A percentile compares a stretch with the other conserved stretches of the same genome.
Conservation (phyloP, 495 filamentous ascomycete genomes). For the Aspergillus asperescens region DNA sequence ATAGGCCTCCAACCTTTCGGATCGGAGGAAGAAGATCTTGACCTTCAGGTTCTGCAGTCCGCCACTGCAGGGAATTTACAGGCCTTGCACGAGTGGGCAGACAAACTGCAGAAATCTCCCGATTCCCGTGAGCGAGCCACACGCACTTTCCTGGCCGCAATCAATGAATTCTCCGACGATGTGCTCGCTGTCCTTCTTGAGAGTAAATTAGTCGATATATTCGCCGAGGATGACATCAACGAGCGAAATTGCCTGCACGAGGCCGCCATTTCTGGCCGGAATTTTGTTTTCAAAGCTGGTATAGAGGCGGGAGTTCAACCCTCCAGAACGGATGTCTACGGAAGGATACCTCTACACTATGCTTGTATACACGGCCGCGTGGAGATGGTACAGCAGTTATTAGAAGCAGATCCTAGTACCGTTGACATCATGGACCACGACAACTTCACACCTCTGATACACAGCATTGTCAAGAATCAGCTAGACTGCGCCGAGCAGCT, state of each 20-base stretch:
- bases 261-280: conserved; percentile 81
- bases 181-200: conserved; percentile 70
- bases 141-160: conserved; percentile 79
- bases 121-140: conserved; percentile 70
- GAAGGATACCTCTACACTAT: conserved; percentile 89
- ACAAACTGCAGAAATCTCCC: conserved; percentile 47
- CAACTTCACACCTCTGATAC: conserved; percentile 93
- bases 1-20: conserved; percentile 59
- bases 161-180: conserved; percentile 76
- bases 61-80: conserved; percentile 67
- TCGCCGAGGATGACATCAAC: conserved; percentile 93
- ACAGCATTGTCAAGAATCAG: conserved; percentile 83
- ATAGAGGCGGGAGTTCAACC: conserved; percentile 66
- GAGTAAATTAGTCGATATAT: conserved; percentile 77
- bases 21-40: conserved; percentile 78
- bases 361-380: conserved; percentile 90
- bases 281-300: conserved; percentile 68
- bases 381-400: conserved; percentile 71
- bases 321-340: conserved; percentile 83
- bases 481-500: conserved; percentile 71
- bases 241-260: conserved; percentile 94
- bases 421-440: conserved; percentile 89
- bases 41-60: conserved; percentile 82
- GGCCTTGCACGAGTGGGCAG: conserved; percentile 58
- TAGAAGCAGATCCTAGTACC: conserved; percentile 55